Evolutionary conservation across 257 asterid species (phyloP).

Genomic region (Forsythia suspensa): DNA sequence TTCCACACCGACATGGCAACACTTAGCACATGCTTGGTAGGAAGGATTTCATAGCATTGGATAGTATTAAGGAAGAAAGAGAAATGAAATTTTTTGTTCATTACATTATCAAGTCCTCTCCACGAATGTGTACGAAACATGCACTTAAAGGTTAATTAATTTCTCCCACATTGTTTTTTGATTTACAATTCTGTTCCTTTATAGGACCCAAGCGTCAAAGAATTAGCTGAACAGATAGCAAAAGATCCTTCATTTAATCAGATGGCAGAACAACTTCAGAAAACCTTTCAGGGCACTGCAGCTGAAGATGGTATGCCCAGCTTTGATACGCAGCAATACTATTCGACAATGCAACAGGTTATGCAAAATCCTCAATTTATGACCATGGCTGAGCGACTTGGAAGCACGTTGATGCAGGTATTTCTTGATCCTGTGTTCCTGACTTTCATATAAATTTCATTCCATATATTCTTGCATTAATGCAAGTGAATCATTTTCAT

Average conservation of each 20-base stretch:
- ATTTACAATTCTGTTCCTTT: not conserved
- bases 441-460: conserved; percentile 6
- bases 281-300: conserved; percentile 78
- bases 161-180: not conserved
- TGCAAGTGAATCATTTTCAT: conserved; percentile 7
- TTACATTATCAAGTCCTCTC: too few relatives aligned
- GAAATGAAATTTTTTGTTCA: too few relatives aligned
- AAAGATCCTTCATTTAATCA: conserved; percentile 88
- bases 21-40: too few relatives aligned
- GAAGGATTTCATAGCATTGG: too few relatives aligned
- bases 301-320: conserved; percentile 70
- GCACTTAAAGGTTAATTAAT: too few relatives aligned
- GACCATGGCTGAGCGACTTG: conserved; percentile 97
- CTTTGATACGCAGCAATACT: conserved; percentile 88
- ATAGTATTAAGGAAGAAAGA: too few relatives aligned
- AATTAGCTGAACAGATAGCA: conserved; percentile 90
- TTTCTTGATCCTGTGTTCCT: conserved; percentile 11
- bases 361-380: conserved; percentile 98
- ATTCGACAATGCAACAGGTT: conserved; percentile 91
- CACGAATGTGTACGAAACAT: too few relatives aligned
- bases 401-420: conserved; percentile 90
- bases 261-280: conserved; percentile 98
- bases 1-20: too few relatives aligned
- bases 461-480: not conserved
- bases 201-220: conserved; percentile 95